These are phyloP conservation scores for Suillus subluteus DNA, from an alignment of 768 basidiomycete genomes.

Conservation along the genomic window DNA sequence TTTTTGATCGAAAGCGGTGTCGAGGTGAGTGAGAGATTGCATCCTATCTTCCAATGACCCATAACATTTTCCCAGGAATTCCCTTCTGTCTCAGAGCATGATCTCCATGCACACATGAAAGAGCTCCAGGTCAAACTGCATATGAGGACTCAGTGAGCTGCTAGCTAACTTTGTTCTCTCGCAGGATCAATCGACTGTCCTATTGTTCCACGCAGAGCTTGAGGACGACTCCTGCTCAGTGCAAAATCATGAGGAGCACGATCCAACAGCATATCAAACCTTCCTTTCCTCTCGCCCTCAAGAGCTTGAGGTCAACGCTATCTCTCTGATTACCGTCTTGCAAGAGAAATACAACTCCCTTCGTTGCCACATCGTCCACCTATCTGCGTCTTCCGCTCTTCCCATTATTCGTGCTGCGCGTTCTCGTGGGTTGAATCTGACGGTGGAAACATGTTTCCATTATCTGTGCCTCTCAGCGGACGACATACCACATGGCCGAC, in stretches of 20 bases:
- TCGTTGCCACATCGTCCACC: conserved; percentile 93
- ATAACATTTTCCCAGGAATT: conserved; percentile 69
- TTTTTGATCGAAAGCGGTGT: conserved; percentile 97
- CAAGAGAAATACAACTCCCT: conserved; percentile 65
- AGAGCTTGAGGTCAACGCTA: conserved; percentile 78
- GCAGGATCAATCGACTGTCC: conserved; percentile 68
- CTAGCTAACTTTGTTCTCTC: conserved; percentile 12
- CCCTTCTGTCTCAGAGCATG: conserved; percentile 75
- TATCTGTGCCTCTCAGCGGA: conserved; percentile 83
- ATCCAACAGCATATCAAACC: conserved; percentile 69
- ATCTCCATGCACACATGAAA: conserved; percentile 72
- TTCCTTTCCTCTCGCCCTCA: conserved; percentile 88
- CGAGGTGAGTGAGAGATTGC: conserved; percentile 54
- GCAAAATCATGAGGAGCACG: conserved; percentile 26
- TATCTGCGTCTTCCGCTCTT: conserved; percentile 85
- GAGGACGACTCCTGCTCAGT: conserved; percentile 38
- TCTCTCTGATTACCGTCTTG: conserved; percentile 72
- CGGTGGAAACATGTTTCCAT: conserved; percentile 98
- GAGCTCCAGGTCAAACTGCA: conserved; percentile 61
- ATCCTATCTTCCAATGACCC: conserved; percentile 13
- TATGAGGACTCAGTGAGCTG: conserved; percentile 6
- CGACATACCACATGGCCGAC: conserved; percentile 71
- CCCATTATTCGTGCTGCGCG: conserved; percentile 75
- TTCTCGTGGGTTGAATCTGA: conserved; percentile 65
- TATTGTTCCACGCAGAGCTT: conserved; percentile 94